Base-by-base conservation (phyloP, 345 rosid genomes). In the Rubroshorea leprosula region DNA sequence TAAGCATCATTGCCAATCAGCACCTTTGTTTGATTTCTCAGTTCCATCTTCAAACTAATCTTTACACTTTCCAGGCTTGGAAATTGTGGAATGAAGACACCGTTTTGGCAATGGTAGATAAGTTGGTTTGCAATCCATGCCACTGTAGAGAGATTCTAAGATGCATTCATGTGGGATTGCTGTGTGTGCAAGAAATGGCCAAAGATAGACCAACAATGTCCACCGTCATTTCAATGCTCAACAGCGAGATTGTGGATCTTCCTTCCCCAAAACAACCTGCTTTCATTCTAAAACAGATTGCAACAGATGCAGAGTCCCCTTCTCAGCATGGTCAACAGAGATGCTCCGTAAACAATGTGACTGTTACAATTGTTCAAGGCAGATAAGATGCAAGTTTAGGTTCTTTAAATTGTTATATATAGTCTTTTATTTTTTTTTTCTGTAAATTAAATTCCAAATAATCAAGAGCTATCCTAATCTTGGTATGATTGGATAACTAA, bases 21-120 rank as follows among this genome's bases (percentile, higher is more conserved):
- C 16, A 7, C 12, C n/a, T 2, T 2, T 43, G 13, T 18, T 44
- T 49, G 20, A 19, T 44, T 9, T 17, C 4, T 13, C 0, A 0
- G 3, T n/a, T 10, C n/a, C n/a, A n/a, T n/a, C n/a, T n/a, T n/a
- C n/a, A 22, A 14, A 9, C 11, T 39, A 7, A 47, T 38, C 2
- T 26, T 31, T 39, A 23, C 47, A 47, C 17, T 59, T 54, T 68
- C 31, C 65, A 68, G 87, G 68, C 74, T 26, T 82, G 82, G 82
- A 75, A 73, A 27, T 62, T 68, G 16, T 83, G 83, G 81, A 68
- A 65, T 58, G 75, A 60, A 51, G 52, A 54, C 49, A 60, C 63
- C 38, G 23, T 45, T 21, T 21, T 23, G 1, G 53, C 10, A 0
- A 22, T 72, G 14, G 18, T 58, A 10, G 69, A 72, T 48, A 59